Percentiles rank a stretch among this genome's conserved stretches.
Conservation (phyloP, 106 monocot species). For the Allium fistulosum region DNA sequence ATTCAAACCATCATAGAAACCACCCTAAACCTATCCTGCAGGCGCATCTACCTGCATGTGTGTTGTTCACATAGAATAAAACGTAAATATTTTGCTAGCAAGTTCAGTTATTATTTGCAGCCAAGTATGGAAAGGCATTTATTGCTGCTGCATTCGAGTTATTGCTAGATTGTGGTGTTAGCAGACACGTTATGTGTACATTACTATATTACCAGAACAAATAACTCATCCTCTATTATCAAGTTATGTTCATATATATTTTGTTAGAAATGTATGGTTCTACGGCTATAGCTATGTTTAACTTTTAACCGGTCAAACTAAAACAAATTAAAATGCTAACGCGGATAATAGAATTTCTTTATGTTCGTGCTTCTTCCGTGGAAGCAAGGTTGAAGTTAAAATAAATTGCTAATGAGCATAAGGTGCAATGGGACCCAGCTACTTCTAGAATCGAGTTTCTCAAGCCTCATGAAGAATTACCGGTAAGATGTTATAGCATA, state of each 20-base stretch:
- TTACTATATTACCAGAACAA: neutral
- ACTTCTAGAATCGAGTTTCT: constrained; percentile 58
- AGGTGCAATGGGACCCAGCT: constrained; percentile 86
- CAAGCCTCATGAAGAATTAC: constrained; percentile 85
- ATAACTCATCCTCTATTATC: neutral
- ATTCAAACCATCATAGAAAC: no score
- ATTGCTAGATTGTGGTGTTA: constrained; percentile 89
- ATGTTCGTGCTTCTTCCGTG: constrained; percentile 66
- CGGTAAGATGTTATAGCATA: constrained; percentile 30
- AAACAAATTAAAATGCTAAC: neutral
- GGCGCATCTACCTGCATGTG: no score
- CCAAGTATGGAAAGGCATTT: constrained; percentile 92
- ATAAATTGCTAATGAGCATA: constrained; percentile 96
- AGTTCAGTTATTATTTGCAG: constrained; percentile 79
- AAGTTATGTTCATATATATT: neutral
- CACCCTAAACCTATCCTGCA: no score
- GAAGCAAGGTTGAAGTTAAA: constrained; percentile 87
- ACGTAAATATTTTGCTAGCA: constrained; percentile 13
- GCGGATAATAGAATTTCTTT: constrained; percentile 85
- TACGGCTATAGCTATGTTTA: no score
- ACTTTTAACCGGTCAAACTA: neutral
- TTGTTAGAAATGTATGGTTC: no score
- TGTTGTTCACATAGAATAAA: no score
- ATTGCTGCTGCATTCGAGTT: constrained; percentile 73
- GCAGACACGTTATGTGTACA: constrained; percentile 63